phyloP scores from a whole-genome alignment of 257 asterid species.

The Solanum sparsipilum region DNA sequence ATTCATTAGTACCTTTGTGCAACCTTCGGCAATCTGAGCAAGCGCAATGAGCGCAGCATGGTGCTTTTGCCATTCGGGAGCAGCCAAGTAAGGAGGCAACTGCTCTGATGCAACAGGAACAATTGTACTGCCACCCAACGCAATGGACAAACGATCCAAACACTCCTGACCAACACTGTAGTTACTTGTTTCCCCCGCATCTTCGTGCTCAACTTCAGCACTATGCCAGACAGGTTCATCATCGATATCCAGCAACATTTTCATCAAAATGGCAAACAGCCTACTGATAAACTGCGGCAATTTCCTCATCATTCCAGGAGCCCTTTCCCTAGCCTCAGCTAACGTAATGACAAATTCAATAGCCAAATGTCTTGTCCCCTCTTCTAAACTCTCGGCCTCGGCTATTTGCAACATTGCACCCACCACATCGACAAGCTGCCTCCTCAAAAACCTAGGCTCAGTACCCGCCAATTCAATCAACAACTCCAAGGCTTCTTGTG shows the following conservation, averaged over 20 bases:
- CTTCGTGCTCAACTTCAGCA: slow-evolving; percentile 84
- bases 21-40: slow-evolving; percentile 98
- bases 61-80: slow-evolving; percentile 93
- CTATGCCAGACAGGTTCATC: slow-evolving; percentile 94
- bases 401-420: slow-evolving; percentile 95
- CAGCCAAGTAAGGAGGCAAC: slow-evolving; percentile 65
- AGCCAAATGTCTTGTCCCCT: slow-evolving; percentile 91
- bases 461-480: slow-evolving; percentile 92
- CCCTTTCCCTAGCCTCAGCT: slow-evolving; percentile 96
- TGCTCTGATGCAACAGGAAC: slow-evolving; percentile 96
- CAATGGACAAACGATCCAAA: slow-evolving; percentile 76
- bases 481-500: slow-evolving; percentile 92
- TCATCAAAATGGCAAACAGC: slow-evolving; percentile 74
- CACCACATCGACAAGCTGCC: slow-evolving; percentile 92
- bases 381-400: slow-evolving; percentile 84
- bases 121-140: slow-evolving; percentile 88
- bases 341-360: slow-evolving; percentile 86
- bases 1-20: slow-evolving; percentile 59
- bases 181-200: slow-evolving; percentile 92
- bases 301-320: slow-evolving; percentile 99
- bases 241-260: slow-evolving; percentile 79
- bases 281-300: slow-evolving; percentile 86
- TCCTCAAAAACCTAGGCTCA: slow-evolving; percentile 84
- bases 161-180: slow-evolving; percentile 96
- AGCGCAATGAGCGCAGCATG: slow-evolving; percentile 93